Evolutionary conservation across 192 early-diverging fungal species (phyloP).

Genomic region (Coemansia interrupta): DNA sequence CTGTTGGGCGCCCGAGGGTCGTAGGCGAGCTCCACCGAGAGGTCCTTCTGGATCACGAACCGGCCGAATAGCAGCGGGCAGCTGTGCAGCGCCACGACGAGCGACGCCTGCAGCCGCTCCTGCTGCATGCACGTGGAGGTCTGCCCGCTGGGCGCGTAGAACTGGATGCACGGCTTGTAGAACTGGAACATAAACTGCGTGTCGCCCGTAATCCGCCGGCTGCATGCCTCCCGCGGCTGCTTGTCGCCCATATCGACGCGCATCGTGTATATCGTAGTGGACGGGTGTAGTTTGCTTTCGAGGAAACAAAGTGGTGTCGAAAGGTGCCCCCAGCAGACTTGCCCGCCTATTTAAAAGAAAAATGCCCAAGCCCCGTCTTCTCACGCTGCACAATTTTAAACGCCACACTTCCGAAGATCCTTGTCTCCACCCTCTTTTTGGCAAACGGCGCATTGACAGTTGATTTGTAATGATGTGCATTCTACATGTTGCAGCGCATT

Average conservation of each 20-base stretch:
- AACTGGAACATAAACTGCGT: conserved; percentile 54
- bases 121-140: conserved; percentile 7
- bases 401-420: too few species aligned
- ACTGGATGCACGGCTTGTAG: conserved; percentile 47
- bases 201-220: conserved; percentile 14
- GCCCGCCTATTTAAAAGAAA: too few species aligned
- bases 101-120: conserved; percentile 6
- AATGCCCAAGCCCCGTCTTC: too few species aligned
- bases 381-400: too few species aligned
- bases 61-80: conserved; percentile 31
- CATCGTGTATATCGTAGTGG: background rate
- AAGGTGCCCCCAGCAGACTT: background rate
- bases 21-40: conserved; percentile 22
- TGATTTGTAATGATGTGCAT: too few species aligned
- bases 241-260: conserved; percentile 1
- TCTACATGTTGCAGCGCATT: too few species aligned
- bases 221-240: background rate
- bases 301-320: background rate
- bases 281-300: too few species aligned
- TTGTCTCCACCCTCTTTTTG: too few species aligned
- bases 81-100: conserved; percentile 18
- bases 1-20: conserved; percentile 13
- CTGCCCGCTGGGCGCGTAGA: conserved; percentile 16
- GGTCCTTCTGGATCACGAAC: conserved; percentile 19
- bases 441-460: too few species aligned